Evolutionary conservation across 768 basidiomycete genomes (phyloP), one percentile per base, ranked within the genome.

Genomic region (Boletus vermiculosoides): DNA sequence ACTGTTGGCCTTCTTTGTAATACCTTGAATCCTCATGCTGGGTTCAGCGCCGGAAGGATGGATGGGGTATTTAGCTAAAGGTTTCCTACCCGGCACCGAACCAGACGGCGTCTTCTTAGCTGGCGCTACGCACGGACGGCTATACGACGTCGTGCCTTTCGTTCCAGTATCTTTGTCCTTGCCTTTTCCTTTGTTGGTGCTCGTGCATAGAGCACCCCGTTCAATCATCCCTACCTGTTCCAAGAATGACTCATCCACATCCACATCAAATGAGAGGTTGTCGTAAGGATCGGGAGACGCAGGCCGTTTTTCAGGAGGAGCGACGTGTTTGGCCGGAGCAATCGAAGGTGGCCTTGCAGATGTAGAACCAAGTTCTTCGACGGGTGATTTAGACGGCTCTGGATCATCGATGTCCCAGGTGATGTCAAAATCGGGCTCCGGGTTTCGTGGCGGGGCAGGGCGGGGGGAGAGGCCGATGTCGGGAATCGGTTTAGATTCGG

Each of bases 231-330:
- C 71, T 54, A 68, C 62, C 56, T 76, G 75, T 59, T 73, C 76
- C 22, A 80, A 65, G 56, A 82, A 73, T 13, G 63, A 71, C 6
- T 74, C 78, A 46, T 77, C 72, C 44, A 78, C 62, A 13, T 70
- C 70, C 63, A 73, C 62, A 34, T 71, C 71, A 41, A 73, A 66
- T 28, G 71, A 64, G 31, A 76, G 73, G 55, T 73, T 71, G 46
- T 72, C 74, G 54, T 61, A 72, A 20, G 70, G 60, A 49, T 71
- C 70, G 13, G 63, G 61, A 47, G 63, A 68, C 47, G 18, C 36
- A n/a, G 68, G 18, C 41, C 50, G 41, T 54, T 60, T 61, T 50
- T 18, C 48, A 13, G 39, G 49, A 31, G 40, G 57, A 44, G 39
- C n/a, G 12, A n/a, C 42, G 13, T 36, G 50, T 46, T 51, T 58